phyloP scores from a whole-genome alignment of 805 yeast species.

The Wickerhamiella sergipiensis region DNA sequence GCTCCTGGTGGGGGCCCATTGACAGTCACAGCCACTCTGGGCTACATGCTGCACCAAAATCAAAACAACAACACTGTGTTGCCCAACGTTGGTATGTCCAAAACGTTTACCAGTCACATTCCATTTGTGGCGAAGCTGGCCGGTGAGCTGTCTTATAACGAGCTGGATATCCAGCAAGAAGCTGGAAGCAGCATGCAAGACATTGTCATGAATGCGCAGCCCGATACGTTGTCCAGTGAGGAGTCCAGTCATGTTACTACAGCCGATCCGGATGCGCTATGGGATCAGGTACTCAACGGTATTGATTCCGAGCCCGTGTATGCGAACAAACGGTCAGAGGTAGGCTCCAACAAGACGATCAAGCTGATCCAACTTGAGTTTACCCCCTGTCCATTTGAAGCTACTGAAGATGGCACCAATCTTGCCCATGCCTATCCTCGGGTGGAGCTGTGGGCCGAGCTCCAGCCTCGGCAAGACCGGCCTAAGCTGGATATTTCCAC shows the following conservation, averaged over 20 bases:
- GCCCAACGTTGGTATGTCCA: conserved; percentile 11
- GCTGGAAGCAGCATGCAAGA: neutral
- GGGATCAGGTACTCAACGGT: conserved; percentile 7
- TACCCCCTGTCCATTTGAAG: conserved; percentile 31
- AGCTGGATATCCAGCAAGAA: conserved; percentile 15
- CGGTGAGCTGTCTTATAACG: conserved; percentile 15
- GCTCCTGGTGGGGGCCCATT: conserved; percentile 9
- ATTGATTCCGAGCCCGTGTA: conserved; percentile 2
- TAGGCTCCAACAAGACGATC: conserved; percentile 18
- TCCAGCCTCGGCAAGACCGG: conserved; percentile 14
- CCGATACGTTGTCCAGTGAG: neutral
- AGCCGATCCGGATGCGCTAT: conserved; percentile 4
- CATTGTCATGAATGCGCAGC: neutral
- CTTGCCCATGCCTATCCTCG: conserved; percentile 32
- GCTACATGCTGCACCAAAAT: conserved; percentile 18
- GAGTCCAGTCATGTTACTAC: neutral
- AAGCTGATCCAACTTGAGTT: conserved; percentile 34
- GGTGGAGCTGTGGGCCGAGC: conserved; percentile 41
- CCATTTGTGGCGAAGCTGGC: conserved; percentile 18
- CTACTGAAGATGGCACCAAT: conserved; percentile 15
- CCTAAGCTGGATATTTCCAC: conserved; percentile 28
- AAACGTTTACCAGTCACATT: conserved; percentile 19
- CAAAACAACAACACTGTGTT: neutral
- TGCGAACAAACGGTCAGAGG: neutral
- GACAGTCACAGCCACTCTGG: conserved; percentile 23